Base-by-base conservation (phyloP, 495 filamentous ascomycete genomes). In the Friedmanniomyces simplex region DNA sequence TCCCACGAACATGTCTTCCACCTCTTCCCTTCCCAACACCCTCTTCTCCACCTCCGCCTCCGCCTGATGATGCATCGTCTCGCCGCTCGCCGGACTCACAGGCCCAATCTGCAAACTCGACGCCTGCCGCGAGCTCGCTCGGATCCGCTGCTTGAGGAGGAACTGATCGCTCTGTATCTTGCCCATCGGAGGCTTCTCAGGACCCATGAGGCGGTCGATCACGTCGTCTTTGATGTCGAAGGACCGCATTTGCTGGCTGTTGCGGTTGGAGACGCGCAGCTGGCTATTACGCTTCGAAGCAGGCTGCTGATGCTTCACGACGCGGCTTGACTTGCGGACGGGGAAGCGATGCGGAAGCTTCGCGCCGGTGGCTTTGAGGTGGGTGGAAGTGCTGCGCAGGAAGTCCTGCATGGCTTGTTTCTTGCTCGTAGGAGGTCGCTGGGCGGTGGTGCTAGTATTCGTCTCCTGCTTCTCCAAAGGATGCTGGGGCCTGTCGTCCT, bases 201-300 rank as follows among this genome's bases (percentile, higher is more conserved):
- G 43, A 8, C 61, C 50, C 43, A 54, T 54, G 30, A 63, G 50
- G 4, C 42, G 20, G 48, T 63, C 57, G 13, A 63, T 22, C 12
- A 60, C 61, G 8, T 63, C 50, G 41, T 60, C 56, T n/a, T 50
- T 50, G 37, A 63, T 59, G 39, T 63, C 61, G 36, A 63, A 42
- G 2, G 57, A 48, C 1, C 32, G 50, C 20, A 37, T 20, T 4
- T 50, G 55, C 45, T 30, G 46, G 46, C 21, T 39, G 18, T 39
- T 53, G 24, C 50, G 50, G 32, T 39, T 24, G 30, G 50, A 28
- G 18, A 43, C 39, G 2, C 39, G 39, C 39, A 49, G 18, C 20
- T 45, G 34, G 51, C 57, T 59, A 32, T 59, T 54, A 20, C 58
- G 58, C 32, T 60, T 55, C 12, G 58, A 55, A 10, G 50, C 1